Conservation (phyloP, 768 basidiomycete genomes). For the Amanita inopinata region DNA sequence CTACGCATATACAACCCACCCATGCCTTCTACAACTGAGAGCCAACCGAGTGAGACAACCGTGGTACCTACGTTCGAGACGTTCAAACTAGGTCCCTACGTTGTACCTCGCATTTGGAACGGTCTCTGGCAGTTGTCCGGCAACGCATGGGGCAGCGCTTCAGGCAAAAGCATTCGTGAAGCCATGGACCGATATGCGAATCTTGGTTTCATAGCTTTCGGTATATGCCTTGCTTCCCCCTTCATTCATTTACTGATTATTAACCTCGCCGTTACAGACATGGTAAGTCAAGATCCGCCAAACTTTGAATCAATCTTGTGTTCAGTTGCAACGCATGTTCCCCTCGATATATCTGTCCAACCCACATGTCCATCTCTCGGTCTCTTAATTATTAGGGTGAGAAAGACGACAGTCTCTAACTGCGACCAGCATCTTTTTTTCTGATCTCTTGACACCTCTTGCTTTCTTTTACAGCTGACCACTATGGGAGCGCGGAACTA, state of each 20-base stretch:
- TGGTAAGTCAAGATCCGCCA: too few relatives aligned
- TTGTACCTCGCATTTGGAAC: constrained; percentile 58
- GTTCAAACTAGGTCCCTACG: constrained; percentile 46
- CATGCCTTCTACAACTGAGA: background rate
- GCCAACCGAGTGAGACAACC: too few relatives aligned
- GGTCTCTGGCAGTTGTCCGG: constrained; percentile 84
- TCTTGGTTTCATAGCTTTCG: constrained; percentile 55
- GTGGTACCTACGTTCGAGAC: constrained; percentile 28
- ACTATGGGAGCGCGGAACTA: constrained; percentile 78
- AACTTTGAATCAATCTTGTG: too few relatives aligned
- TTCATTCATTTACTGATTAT: constrained; percentile 1
- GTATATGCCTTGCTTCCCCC: constrained; percentile 20
- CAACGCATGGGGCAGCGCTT: constrained; percentile 76
- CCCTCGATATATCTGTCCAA: too few relatives aligned
- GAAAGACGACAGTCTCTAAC: too few relatives aligned
- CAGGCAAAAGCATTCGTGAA: constrained; percentile 51
- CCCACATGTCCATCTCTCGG: too few relatives aligned
- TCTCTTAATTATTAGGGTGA: constrained; percentile 28
- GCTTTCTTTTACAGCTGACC: constrained; percentile 52
- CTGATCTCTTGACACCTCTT: too few relatives aligned
- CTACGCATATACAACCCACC: too few relatives aligned
- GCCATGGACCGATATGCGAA: constrained; percentile 59
- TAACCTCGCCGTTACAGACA: constrained; percentile 20
- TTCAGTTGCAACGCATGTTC: too few relatives aligned
- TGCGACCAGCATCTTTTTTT: too few relatives aligned